Conservation (phyloP, 805 yeast genomes). For the Wickerhamomyces canadensis region DNA sequence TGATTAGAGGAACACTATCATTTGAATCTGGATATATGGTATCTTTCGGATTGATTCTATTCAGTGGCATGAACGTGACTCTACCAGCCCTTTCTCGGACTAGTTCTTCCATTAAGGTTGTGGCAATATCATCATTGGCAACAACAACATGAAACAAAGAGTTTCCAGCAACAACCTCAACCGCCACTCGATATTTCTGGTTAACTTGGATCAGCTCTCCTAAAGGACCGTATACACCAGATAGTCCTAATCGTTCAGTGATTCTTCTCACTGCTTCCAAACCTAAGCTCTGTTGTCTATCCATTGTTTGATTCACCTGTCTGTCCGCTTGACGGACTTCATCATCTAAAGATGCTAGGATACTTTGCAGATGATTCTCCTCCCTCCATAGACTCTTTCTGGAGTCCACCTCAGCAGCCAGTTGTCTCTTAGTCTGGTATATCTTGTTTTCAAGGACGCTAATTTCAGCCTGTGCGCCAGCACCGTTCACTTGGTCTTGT, state of each 20-base stretch:
- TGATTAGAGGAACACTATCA: constrained; percentile 68
- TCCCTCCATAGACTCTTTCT: constrained; percentile 76
- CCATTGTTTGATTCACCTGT: constrained; percentile 67
- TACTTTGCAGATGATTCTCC: constrained; percentile 59
- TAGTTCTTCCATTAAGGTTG: constrained; percentile 71
- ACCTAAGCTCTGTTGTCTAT: constrained; percentile 63
- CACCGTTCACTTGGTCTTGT: constrained; percentile 33
- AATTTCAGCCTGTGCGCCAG: constrained; percentile 27
- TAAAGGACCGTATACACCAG: constrained; percentile 74
- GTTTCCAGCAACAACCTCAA: constrained; percentile 85
- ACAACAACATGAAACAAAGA: constrained; percentile 86
- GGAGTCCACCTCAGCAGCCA: constrained; percentile 49
- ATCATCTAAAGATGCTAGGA: constrained; percentile 46
- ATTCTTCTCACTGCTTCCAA: constrained; percentile 64
- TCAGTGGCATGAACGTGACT: constrained; percentile 87
- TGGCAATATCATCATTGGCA: constrained; percentile 80
- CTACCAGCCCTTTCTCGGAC: constrained; percentile 69
- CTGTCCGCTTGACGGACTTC: constrained; percentile 56
- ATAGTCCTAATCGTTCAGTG: constrained; percentile 49
- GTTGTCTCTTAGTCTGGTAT: constrained; percentile 31
- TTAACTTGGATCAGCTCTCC: constrained; percentile 80
- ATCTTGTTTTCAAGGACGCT: constrained; percentile 27
- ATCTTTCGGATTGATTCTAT: constrained; percentile 44
- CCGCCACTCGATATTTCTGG: constrained; percentile 78
- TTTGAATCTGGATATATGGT: constrained; percentile 56